A percentile compares a stretch with the other conserved stretches of the same genome.
Conservation (phyloP, 495 filamentous ascomycete genomes). For the Hyaloscypha hepaticicola region DNA sequence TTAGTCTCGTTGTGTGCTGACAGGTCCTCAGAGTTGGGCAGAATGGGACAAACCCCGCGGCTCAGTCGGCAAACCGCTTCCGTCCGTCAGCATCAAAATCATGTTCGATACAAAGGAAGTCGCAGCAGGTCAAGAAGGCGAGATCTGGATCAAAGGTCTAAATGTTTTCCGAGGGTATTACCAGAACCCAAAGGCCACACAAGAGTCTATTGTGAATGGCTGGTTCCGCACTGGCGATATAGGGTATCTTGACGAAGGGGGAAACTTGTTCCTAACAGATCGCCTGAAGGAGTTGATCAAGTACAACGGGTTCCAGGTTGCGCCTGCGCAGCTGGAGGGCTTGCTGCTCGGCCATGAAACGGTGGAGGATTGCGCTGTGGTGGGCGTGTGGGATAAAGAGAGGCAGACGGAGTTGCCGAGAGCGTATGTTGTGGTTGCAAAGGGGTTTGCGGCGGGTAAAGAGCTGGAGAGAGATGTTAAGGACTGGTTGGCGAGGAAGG, state of each 20-base stretch:
- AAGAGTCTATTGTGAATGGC: conserved; percentile 49
- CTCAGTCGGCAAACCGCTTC: conserved; percentile 70
- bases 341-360: conserved; percentile 64
- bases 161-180: conserved; percentile 65
- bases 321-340: conserved; percentile 73
- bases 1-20: neutral
- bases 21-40: neutral
- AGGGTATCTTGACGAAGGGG: conserved; percentile 55
- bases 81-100: conserved; percentile 79
- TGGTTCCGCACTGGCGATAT: conserved; percentile 69
- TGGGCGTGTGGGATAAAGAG: conserved; percentile 65
- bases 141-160: conserved; percentile 65
- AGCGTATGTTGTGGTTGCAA: conserved; percentile 64
- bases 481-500: conserved; percentile 54
- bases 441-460: neutral
- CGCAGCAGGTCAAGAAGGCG: conserved; percentile 50
- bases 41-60: neutral
- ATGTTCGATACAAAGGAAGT: conserved; percentile 33
- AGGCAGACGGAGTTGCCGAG: conserved; percentile 68
- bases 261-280: conserved; percentile 61
- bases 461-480: neutral
- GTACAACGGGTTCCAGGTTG: conserved; percentile 69
- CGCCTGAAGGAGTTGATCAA: conserved; percentile 68
- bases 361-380: conserved; percentile 62
- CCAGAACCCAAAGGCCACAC: conserved; percentile 58